Evolutionary conservation across 495 filamentous ascomycete species (phyloP).

Genomic region (Halenospora varia): DNA sequence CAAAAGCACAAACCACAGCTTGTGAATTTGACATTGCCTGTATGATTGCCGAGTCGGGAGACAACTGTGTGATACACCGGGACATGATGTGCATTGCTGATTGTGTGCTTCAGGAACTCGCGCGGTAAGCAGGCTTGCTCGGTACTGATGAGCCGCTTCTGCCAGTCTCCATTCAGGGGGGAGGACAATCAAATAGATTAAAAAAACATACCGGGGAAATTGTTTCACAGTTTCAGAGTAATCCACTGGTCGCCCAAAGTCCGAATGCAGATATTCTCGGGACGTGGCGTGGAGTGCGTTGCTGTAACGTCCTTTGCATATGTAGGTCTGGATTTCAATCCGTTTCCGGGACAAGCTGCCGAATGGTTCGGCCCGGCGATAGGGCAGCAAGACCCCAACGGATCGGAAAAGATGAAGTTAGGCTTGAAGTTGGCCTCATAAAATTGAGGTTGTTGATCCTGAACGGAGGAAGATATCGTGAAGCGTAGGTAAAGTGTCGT

Average conservation of each 20-base stretch:
- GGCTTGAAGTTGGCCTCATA: constrained; percentile 1
- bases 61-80: constrained; percentile 19
- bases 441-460: neutral
- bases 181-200: constrained; percentile 20
- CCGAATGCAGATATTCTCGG: constrained; percentile 13
- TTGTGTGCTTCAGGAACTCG: constrained; percentile 9
- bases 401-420: constrained; percentile 1
- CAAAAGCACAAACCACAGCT: constrained; percentile 1
- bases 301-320: constrained; percentile 22
- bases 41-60: constrained; percentile 11
- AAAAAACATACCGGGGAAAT: constrained; percentile 24
- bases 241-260: neutral
- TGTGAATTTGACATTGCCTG: neutral
- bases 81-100: constrained; percentile 24
- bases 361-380: constrained; percentile 22
- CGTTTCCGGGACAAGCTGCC: constrained; percentile 18
- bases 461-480: neutral
- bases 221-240: constrained; percentile 3
- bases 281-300: constrained; percentile 17
- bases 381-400: constrained; percentile 1
- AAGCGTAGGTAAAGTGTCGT: neutral
- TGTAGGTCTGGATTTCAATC: constrained; percentile 17
- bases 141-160: constrained; percentile 23
- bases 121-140: constrained; percentile 19
- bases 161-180: constrained; percentile 4